Evolutionary conservation across 2,329 filamentous ascomycete genomes (phyloP), one percentile per base, ranked within the genome.

Genomic region (Diplodia intermedia): DNA sequence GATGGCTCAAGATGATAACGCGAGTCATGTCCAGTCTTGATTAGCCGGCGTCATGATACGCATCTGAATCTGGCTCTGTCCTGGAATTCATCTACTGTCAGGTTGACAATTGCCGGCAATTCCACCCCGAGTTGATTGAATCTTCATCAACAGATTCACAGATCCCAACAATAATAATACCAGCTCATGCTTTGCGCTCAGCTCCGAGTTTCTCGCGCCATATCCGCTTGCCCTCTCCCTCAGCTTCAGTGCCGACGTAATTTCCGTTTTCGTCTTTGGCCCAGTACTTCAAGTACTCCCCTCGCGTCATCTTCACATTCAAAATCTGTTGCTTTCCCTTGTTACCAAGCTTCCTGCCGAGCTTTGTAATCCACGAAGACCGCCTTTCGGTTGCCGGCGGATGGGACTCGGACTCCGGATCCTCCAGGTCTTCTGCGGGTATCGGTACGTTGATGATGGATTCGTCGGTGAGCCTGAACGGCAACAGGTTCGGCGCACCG

Each of bases 241-340:
- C 20, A 14, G 57, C 49, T 60, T 40, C 65, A 11, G 65, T 61
- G 5, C 65, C 55, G 12, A 65, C 36, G 36, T 67, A 67, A 8
- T 50, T 67, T 36, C 65, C 65, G n/a, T 49, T 11, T 26, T 53
- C 66, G 14, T 68, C 66, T 11, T 40, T 54, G 8, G 65, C 55
- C 65, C 65, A 67, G 15, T 66, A 29, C 26, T 23, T 40, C 40
- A 38, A 36, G 9, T 53, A 68, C 26, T 68, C 66, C 8, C 31
- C 40, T 43, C 57, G 40, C 3, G 23, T 68, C 66, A 65, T 66
- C 14, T 40, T 23, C 3, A 54, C 57, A 9, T 47, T 68, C 12
- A 15, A 2, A 29, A 67, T 31, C 33, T 36, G n/a, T 3, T 66
- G 36, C 33, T 36, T 60, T n/a, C 36, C 53, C 23, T 57, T 61